Evolutionary conservation across 768 basidiomycete genomes (phyloP), one percentile per base, ranked within the genome.

Genomic region (Punctularia strigosozonata): DNA sequence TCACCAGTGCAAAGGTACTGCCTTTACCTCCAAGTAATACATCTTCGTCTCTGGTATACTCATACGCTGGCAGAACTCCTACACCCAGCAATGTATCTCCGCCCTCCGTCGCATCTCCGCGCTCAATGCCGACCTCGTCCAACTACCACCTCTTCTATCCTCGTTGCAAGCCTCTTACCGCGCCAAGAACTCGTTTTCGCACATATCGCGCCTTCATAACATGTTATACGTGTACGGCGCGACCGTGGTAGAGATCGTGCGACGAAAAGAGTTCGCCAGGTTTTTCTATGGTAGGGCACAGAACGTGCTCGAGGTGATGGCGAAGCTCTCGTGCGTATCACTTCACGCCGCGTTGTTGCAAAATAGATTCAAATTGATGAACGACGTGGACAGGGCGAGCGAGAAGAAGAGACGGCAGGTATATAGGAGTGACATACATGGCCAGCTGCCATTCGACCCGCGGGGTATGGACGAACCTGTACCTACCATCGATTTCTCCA

Each of bases 151-250:
- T 1, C 62, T 66, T 2, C 60, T 98, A 22, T 64, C 70, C 0
- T 57, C 63, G 2, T 64, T 97, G 1, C 87, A 92, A 51, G 53
- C 69, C 1, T 79, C 75, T 50, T 76, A 92, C 47, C 69, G 81
- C 59, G 65, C 40, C 68, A 86, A 64, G 51, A 86, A 77, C 22
- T 83, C 81, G 42, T 97, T 97, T 53, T 70, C 81, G n/a, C 90
- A 98, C 57, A 82, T 98, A 12, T 75, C 82, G 36, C 71, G 94
- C 14, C 63, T 97, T 31, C 90, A 94, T 53, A 79, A 73, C 40
- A 85, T 97, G 75, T 57, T 92, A 1, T 91, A 89, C 51, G 89
- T 87, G 0, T 98, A 98, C 56, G 84, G 86, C 0, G 85, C 87
- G 1, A 89, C 90, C 0, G 71, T 95, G 6, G 71, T 91, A 14